Percentiles rank a stretch among this genome's conserved stretches.
These are phyloP conservation scores for Fusarium sp. DNA, from an alignment of 2,329 filamentous ascomycete genomes.

Conservation along the genomic window DNA sequence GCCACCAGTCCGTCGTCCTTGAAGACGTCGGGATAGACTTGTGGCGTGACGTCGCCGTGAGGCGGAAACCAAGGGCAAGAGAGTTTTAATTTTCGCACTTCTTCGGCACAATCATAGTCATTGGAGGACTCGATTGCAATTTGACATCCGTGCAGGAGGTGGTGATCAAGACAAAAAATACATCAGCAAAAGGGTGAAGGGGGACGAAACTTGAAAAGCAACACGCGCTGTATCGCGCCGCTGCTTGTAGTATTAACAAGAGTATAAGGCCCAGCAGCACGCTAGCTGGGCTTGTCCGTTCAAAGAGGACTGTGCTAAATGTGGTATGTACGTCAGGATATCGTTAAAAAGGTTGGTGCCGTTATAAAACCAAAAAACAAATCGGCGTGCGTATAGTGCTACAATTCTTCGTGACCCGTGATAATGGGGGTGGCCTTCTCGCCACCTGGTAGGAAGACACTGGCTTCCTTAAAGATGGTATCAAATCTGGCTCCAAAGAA, in stretches of 20 bases:
- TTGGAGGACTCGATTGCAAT: constrained; percentile 89
- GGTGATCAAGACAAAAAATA: constrained; percentile 1
- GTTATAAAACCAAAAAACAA: constrained; percentile 37
- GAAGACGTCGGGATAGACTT: constrained; percentile 28
- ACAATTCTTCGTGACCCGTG: constrained; percentile 55
- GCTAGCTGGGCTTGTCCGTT: constrained; percentile 26
- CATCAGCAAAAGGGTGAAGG: constrained; percentile 11
- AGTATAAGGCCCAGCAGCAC: constrained; percentile 40
- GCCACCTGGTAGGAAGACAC: constrained; percentile 43
- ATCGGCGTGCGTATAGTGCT: constrained; percentile 34
- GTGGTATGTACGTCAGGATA: constrained; percentile 50
- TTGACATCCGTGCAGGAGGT: constrained; percentile 95
- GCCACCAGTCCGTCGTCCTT: constrained; percentile 33
- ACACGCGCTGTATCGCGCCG: constrained; percentile 33
- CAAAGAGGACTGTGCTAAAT: constrained; percentile 30
- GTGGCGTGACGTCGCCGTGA: constrained; percentile 45
- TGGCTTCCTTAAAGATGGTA: constrained; percentile 50
- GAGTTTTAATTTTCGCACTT: constrained; percentile 87
- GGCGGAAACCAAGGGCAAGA: constrained; percentile 50
- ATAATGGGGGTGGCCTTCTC: constrained; percentile 44
- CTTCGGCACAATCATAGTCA: constrained; percentile 99
- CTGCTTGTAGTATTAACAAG: constrained; percentile 47
- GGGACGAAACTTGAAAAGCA: constrained; percentile 34
- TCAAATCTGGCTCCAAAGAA: constrained; percentile 87
- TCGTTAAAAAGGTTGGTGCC: constrained; percentile 45